Evolutionary conservation across 805 yeast species (phyloP), one percentile per base, ranked within the genome.

Genomic region (Clavispora vitiphila): DNA sequence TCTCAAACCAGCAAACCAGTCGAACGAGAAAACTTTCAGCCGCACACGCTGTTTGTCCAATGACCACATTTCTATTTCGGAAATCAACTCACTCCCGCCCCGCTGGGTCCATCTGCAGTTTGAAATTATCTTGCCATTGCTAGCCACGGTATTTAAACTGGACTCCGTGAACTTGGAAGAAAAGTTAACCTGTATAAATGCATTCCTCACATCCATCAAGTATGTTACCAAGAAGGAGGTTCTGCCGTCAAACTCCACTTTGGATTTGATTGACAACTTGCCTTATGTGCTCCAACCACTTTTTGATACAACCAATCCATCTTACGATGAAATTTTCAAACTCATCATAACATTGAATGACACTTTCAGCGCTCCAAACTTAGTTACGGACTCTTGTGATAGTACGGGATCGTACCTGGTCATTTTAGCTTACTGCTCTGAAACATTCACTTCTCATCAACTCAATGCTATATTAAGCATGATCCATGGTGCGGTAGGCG

Each of bases 91-190:
- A 0, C 31, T 69, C 20, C 56, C 60, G 18, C 47, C 64, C 2
- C 53, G 60, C 40, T 69, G 75, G 75, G 56, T 62, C 2, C 59
- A 49, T 38, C 35, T 53, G 2, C 58, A 62, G 29, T 60, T 60
- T 37, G 68, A 65, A 24, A 54, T 55, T 40, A 50, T 69, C 1
- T 41, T 66, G 38, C 63, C 60, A 22, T 46, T 51, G 18, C 25
- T 66, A 7, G 47, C 50, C 1, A 27, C 58, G 6, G 51, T 57
- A 1, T 57, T 64, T 38, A 49, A 50, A 30, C 61, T 58, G 60
- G 45, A 50, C 3, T 41, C 46, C 8, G 35, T 67, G 6, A 14
- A 40, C n/a, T 20, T 48, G 4, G 65, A 58, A 5, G 54, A 51
- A 11, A 66, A 65, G 41, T 18, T 61, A 16, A 47, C 47, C 23